Conservation (phyloP, 2,329 filamentous ascomycete species). For the Stachybotrys chartarum region DNA sequence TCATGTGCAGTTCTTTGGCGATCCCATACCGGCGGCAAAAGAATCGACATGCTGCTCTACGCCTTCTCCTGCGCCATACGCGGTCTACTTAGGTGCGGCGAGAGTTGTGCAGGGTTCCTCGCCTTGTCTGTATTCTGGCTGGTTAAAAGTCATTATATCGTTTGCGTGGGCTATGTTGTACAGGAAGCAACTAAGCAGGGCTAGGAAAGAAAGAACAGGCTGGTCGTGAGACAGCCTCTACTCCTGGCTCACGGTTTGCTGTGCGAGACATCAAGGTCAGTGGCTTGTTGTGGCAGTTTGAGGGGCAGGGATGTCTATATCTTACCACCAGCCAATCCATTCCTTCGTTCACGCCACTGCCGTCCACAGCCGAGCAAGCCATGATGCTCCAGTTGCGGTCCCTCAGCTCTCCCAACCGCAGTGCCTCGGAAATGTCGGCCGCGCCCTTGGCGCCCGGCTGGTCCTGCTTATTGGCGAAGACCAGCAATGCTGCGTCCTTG, state of each 20-base stretch:
- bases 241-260: constrained; percentile 30
- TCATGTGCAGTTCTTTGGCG: no score
- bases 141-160: constrained; percentile 20
- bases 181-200: constrained; percentile 14
- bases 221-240: constrained; percentile 10
- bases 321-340: constrained; percentile 98
- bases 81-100: constrained; percentile 19
- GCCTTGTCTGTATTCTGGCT: background rate
- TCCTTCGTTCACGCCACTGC: constrained; percentile 87
- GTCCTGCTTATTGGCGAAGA: constrained; percentile 99
- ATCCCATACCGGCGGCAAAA: no score
- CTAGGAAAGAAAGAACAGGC: constrained; percentile 1
- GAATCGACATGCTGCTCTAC: constrained; percentile 7
- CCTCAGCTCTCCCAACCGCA: constrained; percentile 82
- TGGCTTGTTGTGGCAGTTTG: background rate
- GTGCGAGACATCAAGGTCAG: constrained; percentile 3
- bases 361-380: constrained; percentile 92
- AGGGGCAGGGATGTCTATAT: background rate
- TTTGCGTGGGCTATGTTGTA: constrained; percentile 16
- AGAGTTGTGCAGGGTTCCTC: constrained; percentile 10
- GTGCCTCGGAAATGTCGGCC: constrained; percentile 89
- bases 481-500: constrained; percentile 81
- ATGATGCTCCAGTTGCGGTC: constrained; percentile 99
- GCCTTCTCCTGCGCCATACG: constrained; percentile 11
- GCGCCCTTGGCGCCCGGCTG: constrained; percentile 95